phyloP scores from a whole-genome alignment of 2,329 filamentous ascomycete species.

The Balansia obtecta region DNA sequence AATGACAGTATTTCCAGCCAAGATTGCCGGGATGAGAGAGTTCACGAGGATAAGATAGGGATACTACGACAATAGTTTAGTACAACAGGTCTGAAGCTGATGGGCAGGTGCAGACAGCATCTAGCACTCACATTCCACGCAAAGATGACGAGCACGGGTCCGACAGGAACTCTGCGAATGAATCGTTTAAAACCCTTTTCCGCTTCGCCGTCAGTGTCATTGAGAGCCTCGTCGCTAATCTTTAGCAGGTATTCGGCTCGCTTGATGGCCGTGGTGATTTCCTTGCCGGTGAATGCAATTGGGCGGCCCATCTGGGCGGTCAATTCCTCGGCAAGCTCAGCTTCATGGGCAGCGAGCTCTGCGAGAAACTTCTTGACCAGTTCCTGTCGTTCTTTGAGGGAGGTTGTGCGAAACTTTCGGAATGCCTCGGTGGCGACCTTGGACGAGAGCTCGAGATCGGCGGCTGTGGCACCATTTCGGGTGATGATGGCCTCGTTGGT shows the following conservation, averaged over 20 bases:
- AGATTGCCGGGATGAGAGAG: constrained; percentile 79
- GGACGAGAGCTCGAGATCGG: constrained; percentile 62
- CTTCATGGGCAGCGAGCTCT: constrained; percentile 55
- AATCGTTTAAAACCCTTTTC: constrained; percentile 86
- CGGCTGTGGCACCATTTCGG: constrained; percentile 58
- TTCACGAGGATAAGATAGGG: constrained; percentile 91
- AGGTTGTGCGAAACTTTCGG: constrained; percentile 61
- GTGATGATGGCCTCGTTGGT: constrained; percentile 78
- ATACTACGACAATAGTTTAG: constrained; percentile 44
- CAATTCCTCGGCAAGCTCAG: constrained; percentile 72
- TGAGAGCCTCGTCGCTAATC: constrained; percentile 65
- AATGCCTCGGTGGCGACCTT: constrained; percentile 63
- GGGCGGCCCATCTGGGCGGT: constrained; percentile 94
- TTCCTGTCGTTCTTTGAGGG: constrained; percentile 60
- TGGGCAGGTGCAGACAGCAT: neutral
- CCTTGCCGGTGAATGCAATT: constrained; percentile 73
- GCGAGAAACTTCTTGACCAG: constrained; percentile 73
- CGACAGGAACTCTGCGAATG: constrained; percentile 78
- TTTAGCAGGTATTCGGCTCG: constrained; percentile 77
- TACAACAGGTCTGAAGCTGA: neutral
- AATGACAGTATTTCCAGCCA: constrained; percentile 83
- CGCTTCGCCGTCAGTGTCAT: constrained; percentile 68
- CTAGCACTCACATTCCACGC: constrained; percentile 74
- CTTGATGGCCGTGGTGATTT: constrained; percentile 75
- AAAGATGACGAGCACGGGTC: constrained; percentile 80